Conservation (phyloP, 768 basidiomycete genomes). For the Tephrocybe sp. region DNA sequence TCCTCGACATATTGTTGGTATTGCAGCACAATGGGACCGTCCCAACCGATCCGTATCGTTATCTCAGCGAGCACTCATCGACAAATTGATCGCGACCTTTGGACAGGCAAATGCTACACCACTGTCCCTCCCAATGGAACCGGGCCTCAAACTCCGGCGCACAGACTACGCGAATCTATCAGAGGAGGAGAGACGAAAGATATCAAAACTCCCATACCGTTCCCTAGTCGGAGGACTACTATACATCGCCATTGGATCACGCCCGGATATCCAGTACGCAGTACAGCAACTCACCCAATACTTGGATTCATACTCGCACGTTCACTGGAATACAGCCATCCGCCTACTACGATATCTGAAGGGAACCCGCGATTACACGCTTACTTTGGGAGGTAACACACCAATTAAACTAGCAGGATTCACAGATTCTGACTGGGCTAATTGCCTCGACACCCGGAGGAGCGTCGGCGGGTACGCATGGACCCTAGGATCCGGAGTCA, state of each 20-base stretch:
- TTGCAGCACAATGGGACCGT: too few relatives aligned
- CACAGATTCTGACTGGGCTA: conserved; percentile 26
- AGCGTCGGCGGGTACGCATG: conserved; percentile 24
- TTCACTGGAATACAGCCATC: conserved; percentile 4
- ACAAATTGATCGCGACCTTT: too few relatives aligned
- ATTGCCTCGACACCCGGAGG: conserved; percentile 18
- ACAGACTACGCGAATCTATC: too few relatives aligned
- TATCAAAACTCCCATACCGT: background rate
- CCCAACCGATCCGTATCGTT: too few relatives aligned
- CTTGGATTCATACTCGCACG: background rate
- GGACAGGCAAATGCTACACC: too few relatives aligned
- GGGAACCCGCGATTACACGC: background rate
- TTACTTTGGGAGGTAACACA: background rate
- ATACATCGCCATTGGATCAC: background rate
- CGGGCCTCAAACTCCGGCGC: too few relatives aligned
- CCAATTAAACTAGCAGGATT: conserved; percentile 19
- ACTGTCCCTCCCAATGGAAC: too few relatives aligned
- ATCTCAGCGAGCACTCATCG: too few relatives aligned
- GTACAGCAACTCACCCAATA: conserved; percentile 3
- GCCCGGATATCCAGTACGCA: background rate
- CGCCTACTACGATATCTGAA: conserved; percentile 1
- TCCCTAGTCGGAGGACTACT: background rate
- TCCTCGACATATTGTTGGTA: too few relatives aligned
- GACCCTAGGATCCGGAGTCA: conserved; percentile 18
- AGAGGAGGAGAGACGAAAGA: too few relatives aligned